Conservation (phyloP, 2,329 filamentous ascomycete genomes). For the Stemphylium beticola region DNA sequence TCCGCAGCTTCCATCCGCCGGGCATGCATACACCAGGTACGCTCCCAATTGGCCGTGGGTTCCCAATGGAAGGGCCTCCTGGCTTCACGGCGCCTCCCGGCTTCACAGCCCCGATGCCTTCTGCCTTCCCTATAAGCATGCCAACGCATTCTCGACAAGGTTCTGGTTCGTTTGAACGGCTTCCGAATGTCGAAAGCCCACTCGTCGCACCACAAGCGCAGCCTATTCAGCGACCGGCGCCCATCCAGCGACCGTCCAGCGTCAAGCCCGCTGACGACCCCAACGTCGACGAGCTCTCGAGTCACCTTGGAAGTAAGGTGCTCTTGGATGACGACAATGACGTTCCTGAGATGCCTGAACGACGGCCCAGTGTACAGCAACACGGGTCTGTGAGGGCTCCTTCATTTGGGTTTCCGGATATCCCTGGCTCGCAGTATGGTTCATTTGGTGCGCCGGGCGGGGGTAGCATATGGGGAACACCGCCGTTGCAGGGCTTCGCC, state of each 20-base stretch:
- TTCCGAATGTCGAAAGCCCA: conserved; percentile 63
- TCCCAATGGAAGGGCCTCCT: conserved; percentile 60
- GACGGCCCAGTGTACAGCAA: conserved; percentile 50
- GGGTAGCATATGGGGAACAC: conserved; percentile 52
- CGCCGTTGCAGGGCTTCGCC: conserved; percentile 51
- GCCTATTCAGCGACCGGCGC: conserved; percentile 80
- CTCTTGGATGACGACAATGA: conserved; percentile 68
- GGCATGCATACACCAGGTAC: conserved; percentile 62
- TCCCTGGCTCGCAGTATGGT: conserved; percentile 40
- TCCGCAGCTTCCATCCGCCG: conserved; percentile 63
- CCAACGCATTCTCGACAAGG: conserved; percentile 75
- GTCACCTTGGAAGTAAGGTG: conserved; percentile 88
- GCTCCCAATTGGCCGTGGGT: conserved; percentile 64
- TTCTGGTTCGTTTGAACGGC: conserved; percentile 67
- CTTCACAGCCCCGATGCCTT: conserved; percentile 43
- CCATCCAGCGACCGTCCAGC: conserved; percentile 87
- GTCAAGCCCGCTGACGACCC: conserved; percentile 62
- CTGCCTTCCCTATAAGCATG: conserved; percentile 48
- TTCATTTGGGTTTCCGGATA: conserved; percentile 45
- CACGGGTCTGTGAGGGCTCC: conserved; percentile 38
- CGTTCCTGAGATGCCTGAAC: conserved; percentile 68
- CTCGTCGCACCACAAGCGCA: conserved; percentile 62
- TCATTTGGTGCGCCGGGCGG: conserved; percentile 39
- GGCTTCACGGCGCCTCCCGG: conserved; percentile 50
- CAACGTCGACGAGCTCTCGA: conserved; percentile 74